Base-by-base conservation (phyloP, 306 rosid genomes). In the Styphnolobium japonicum region DNA sequence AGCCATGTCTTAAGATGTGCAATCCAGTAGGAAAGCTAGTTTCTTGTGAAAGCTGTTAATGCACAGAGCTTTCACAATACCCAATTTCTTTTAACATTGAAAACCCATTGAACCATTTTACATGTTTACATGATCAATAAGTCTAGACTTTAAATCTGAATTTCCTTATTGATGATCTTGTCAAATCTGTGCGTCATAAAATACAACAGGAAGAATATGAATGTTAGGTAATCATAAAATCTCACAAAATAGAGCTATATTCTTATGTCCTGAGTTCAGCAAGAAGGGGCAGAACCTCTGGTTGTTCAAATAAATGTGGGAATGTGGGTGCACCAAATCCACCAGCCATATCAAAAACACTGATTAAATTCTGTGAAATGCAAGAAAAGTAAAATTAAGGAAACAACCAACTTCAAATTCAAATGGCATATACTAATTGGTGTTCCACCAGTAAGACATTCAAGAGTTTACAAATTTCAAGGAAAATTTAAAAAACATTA, bases 101-200 rank as follows among this genome's bases (percentile, higher is more conserved):
- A 73, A 58, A 15, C 3, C 67, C 4, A 6, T 18, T 74, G 43
- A 58, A 53, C 52, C 62, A 40, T 36, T 53, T 53, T 33, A 77
- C 49, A 72, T 43, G 12, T 56, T 43, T 4, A 42, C 75, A 31
- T 23, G 60, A 22, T 66, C 71, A 53, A 8, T 64, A 39, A 29
- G 18, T 56, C 53, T 19, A 55, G 51, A 65, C 6, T 58, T 63
- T 7, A 49, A 56, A 55, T 61, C 15, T 11, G 98, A 75, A 92
- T 95, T 85, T 95, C 97, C 89, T 91, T 92, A 9, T 82, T 95
- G 76, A 95, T 90, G 76, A 95, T 92, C 90, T 90, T 92, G 89
- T 95, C 98, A 85, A 95, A 95, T 88, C 98, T 95, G 88, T 73
- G 40, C 37, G 74, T 66, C 58, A 77, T 6, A 78, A 4, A 27